Evolutionary conservation across 257 asterid genomes (phyloP).

Genomic region (Capsicum pubescens): DNA sequence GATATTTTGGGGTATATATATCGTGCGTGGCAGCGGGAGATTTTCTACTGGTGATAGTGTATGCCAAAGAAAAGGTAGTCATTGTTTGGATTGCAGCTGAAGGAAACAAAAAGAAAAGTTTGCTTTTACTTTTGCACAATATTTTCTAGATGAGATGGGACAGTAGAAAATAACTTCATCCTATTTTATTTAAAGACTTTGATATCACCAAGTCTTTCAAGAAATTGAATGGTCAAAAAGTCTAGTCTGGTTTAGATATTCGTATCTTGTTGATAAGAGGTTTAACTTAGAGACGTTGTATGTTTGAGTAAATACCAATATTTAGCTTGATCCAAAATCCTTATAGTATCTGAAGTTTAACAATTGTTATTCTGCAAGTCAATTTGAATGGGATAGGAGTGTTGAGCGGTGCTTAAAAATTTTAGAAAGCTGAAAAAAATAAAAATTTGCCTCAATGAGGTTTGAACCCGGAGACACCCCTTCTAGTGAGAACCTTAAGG

Average conservation of each 20-base stretch:
- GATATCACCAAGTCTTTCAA: not conserved
- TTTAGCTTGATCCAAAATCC: no score
- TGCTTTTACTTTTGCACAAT: not conserved
- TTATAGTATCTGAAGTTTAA: no score
- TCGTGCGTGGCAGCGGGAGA: not conserved
- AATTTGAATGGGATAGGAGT: no score
- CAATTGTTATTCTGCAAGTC: no score
- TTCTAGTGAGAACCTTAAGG: no score
- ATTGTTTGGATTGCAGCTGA: not conserved
- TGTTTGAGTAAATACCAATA: no score
- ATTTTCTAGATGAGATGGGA: not conserved
- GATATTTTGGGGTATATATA: not conserved
- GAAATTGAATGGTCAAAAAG: not conserved
- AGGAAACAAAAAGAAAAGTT: not conserved
- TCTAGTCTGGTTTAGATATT: not conserved
- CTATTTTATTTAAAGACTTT: not conserved
- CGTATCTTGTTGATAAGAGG: no score
- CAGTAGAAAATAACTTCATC: not conserved
- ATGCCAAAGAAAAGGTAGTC: not conserved
- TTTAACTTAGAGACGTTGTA: no score
- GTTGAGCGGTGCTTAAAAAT: no score
- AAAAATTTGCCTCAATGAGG: no score
- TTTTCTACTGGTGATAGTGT: not conserved
- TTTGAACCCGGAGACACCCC: no score
- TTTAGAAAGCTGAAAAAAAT: no score